Evolutionary conservation across 768 basidiomycete genomes (phyloP), one percentile per base, ranked within the genome.

Genomic region (Tricholomella constricta): DNA sequence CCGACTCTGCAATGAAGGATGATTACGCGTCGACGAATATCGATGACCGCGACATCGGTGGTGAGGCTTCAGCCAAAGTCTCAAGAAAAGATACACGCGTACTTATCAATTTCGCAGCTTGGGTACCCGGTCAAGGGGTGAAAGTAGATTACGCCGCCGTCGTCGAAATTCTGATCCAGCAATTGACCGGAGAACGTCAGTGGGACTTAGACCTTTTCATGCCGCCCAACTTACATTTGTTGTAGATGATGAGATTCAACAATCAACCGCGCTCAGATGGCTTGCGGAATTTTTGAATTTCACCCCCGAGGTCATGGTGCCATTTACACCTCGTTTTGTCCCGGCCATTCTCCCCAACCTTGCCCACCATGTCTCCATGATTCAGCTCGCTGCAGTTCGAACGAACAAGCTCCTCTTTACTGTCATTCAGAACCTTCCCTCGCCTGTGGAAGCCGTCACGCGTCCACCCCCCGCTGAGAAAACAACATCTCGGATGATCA

Each of bases 81-180:
- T 52, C 35, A 41, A 46, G 43, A 45, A 59, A 27, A 17, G 8
- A 25, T 36, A 11, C n/a, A 8, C 17, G 22, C 32, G 23, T 41
- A 50, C 43, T 64, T 37, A 64, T 51, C 17, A 7, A 6, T 42
- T 34, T 54, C 35, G 38, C 57, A 91, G 89, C 83, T 34, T 98
- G 93, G 93, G 74, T 89, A 23, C 95, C 94, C 15, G 97, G 96
- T 3, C 93, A 98, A 73, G 95, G 94, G 0, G 94, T 98, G 10
- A 81, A 78, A 51, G 86, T 99, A 54, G 90, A 98, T 67, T 94
- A 94, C 65, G 82, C 86, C 14, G 87, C 94, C 2, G 92, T 99
- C 46, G 85, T 98, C 32, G 94, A 98, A 64, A 98, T 96, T 58
- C 72, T 99, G 40, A 85, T 98, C 9, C 81, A 85, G 59, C 94